Percentiles rank a stretch among this genome's conserved stretches.
Conservation (phyloP, 495 filamentous ascomycete species). For the Annulohypoxylon stygium region DNA sequence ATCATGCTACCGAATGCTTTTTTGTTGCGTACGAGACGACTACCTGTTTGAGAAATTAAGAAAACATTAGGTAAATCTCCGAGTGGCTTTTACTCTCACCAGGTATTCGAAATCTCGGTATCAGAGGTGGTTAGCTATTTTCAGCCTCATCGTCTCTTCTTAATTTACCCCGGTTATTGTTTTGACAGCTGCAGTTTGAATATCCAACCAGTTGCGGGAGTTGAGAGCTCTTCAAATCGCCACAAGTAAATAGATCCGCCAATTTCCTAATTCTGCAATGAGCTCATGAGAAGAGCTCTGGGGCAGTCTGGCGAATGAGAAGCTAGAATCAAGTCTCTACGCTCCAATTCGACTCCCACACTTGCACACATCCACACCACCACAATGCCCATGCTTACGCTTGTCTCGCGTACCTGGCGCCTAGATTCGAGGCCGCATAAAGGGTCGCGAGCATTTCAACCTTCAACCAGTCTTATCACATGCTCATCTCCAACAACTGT, state of each 20-base stretch:
- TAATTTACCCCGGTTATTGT: conserved; percentile 21
- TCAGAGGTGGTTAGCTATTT: conserved; percentile 36
- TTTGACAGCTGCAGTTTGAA: conserved; percentile 36
- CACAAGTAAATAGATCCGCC: conserved; percentile 34
- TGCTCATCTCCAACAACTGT: conserved; percentile 29
- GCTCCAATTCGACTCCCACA: conserved; percentile 32
- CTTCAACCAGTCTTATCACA: conserved; percentile 41
- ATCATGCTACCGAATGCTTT: conserved; percentile 16
- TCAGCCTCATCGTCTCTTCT: conserved; percentile 43
- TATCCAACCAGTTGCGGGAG: conserved; percentile 34
- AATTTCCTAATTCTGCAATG: conserved; percentile 44
- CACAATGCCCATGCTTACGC: conserved; percentile 43
- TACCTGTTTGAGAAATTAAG: not conserved
- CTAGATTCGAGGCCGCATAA: conserved; percentile 46
- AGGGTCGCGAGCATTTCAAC: conserved; percentile 30
- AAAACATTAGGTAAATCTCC: conserved; percentile 5
- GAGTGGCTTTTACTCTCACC: conserved; percentile 5
- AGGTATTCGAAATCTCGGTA: not conserved
- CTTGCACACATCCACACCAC: conserved; percentile 41
- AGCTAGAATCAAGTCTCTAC: conserved; percentile 16
- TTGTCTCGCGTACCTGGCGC: conserved; percentile 49
- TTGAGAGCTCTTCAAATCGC: conserved; percentile 32
- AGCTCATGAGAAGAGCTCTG: conserved; percentile 30
- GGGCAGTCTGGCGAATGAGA: conserved; percentile 39
- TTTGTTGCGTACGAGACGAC: conserved; percentile 8